Evolutionary conservation across 257 asterid genomes (phyloP).

Genomic region (Plantago major): DNA sequence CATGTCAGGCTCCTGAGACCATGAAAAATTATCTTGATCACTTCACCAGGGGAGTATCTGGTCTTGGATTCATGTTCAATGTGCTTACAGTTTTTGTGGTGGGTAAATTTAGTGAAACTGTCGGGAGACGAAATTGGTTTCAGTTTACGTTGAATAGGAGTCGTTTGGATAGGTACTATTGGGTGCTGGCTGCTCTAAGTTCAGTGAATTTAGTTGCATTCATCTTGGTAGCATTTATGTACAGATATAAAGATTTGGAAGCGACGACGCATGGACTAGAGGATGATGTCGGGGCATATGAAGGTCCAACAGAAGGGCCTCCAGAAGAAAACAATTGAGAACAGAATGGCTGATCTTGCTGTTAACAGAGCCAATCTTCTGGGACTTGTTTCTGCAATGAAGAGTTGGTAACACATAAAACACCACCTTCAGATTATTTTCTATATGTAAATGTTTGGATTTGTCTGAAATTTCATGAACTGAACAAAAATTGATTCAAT

Average conservation of each 20-base stretch:
- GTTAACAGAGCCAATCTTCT: too few relatives aligned
- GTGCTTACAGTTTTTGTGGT: slow-evolving; percentile 38
- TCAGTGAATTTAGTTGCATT: slow-evolving; percentile 32
- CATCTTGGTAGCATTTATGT: slow-evolving; percentile 21
- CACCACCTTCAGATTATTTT: too few relatives aligned
- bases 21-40: slow-evolving; percentile 24
- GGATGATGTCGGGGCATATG: background rate
- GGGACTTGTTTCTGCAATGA: too few relatives aligned
- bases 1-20: slow-evolving; percentile 22
- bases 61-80: slow-evolving; percentile 42
- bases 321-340: background rate
- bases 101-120: slow-evolving; percentile 41
- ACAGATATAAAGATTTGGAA: slow-evolving; percentile 21
- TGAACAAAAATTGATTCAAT: too few relatives aligned
- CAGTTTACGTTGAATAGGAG: slow-evolving; percentile 45
- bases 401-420: too few relatives aligned
- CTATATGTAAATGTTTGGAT: too few relatives aligned
- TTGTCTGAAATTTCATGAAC: too few relatives aligned
- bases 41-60: slow-evolving; percentile 28
- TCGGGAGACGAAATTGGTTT: slow-evolving; percentile 45
- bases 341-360: too few relatives aligned
- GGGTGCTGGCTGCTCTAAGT: slow-evolving; percentile 44
- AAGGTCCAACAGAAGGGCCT: background rate
- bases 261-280: background rate
- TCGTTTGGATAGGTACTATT: slow-evolving; percentile 52